Base-by-base conservation (phyloP, 257 asterid species). In the Nicotiana sylvestris region DNA sequence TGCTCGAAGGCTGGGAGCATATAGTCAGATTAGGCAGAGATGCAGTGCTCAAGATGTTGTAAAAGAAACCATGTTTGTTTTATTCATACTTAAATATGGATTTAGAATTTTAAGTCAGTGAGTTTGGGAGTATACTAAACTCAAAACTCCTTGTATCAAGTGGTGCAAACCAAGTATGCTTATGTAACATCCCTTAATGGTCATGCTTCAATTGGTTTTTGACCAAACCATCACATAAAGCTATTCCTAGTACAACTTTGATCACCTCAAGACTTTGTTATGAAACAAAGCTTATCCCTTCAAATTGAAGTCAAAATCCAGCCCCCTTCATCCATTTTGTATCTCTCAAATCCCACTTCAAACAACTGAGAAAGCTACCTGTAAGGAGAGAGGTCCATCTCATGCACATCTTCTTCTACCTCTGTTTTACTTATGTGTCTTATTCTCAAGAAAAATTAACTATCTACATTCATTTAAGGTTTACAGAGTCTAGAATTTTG, bases 401-500 rank as follows among this genome's bases (percentile, higher is more conserved):
- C 37, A 64, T 27, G n/a, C 39, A 64, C 69, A 64, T 64, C 18
- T 64, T 29, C 69, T 27, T 27, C 37, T 8, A 25, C 11, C 29
- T 61, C 67, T 25, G 12, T 6, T 61, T 61, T 61, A 21, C 17
- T 13, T 53, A 53, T 17, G 17, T 17, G 25, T 64, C 15, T 60
- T 21, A 60, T 60, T 60, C 32, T 60, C 66, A 60, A 21, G 30
- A 60, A 8, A 21, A 60, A n/a, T n/a, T 21, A 60, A 3, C 25
- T 17, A 92, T 81, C 91, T 85, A 68, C 89, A 90, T 89, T 86
- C 86, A 15, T 84, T 95, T 3, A 91, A 81, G 83, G 4, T 57
- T 17, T 17, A 0, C 62, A 57, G 62, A 57, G 25, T 57, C 49
- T 35, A 70, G 53, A 43, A 15, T 17, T 6, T 57, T 3, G 30